Conservation (phyloP, 192 early-diverging fungal genomes). For the Bifiguratus adelaidae region DNA sequence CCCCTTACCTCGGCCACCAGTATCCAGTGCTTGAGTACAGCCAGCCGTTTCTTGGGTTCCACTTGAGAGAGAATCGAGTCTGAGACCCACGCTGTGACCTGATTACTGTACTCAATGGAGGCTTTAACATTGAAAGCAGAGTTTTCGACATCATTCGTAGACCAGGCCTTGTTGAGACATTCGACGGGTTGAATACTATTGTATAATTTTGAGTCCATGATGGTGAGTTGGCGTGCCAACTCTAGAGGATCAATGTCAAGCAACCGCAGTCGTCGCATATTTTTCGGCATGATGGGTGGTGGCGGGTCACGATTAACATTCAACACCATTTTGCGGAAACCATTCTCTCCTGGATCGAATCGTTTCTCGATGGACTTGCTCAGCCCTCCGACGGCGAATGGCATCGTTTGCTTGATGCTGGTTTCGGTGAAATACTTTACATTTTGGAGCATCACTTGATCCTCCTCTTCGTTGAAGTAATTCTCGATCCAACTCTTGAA, state of each 20-base stretch:
- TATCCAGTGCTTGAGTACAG: constrained; percentile 76
- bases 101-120: constrained; percentile 73
- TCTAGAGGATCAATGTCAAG: constrained; percentile 85
- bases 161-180: constrained; percentile 84
- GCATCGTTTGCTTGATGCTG: constrained; percentile 15
- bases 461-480: constrained; percentile 64
- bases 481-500: constrained; percentile 90
- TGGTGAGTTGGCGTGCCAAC: constrained; percentile 92
- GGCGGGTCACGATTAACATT: constrained; percentile 58
- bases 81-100: constrained; percentile 81
- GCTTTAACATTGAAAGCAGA: constrained; percentile 78
- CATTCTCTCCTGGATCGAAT: constrained; percentile 21
- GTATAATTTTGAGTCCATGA: constrained; percentile 73
- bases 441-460: constrained; percentile 25
- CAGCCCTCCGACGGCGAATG: constrained; percentile 15
- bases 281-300: constrained; percentile 68
- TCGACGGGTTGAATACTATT: constrained; percentile 76
- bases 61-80: constrained; percentile 71
- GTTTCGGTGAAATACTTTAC: constrained; percentile 8
- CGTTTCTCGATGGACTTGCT: constrained; percentile 17
- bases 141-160: constrained; percentile 42
- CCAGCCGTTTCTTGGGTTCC: constrained; percentile 68
- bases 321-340: constrained; percentile 51
- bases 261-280: constrained; percentile 63
- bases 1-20: constrained; percentile 50